Percentiles rank a stretch among this genome's conserved stretches.
These are phyloP conservation scores for Penicillium herquei DNA, from an alignment of 495 filamentous ascomycete species.

Conservation along the genomic window DNA sequence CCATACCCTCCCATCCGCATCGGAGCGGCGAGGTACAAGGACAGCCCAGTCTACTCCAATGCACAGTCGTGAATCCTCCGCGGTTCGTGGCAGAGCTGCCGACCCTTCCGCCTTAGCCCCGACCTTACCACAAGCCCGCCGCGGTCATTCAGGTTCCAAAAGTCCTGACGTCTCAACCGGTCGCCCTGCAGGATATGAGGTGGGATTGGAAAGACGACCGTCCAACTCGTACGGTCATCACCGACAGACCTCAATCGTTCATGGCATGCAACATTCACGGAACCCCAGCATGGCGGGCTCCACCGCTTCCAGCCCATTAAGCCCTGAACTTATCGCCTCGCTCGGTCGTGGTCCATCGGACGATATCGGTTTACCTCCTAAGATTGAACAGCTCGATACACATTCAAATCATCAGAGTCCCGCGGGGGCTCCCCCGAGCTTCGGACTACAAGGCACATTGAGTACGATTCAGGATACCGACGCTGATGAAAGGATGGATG, in stretches of 20 bases:
- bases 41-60: conserved; percentile 52
- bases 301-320: conserved; percentile 73
- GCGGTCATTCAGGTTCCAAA: conserved; percentile 56
- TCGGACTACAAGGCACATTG: conserved; percentile 29
- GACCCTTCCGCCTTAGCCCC: conserved; percentile 40
- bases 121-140: conserved; percentile 42
- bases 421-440: conserved; percentile 19
- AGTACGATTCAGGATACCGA: conserved; percentile 46
- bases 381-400: conserved; percentile 35
- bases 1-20: conserved; percentile 39
- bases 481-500: conserved; percentile 21
- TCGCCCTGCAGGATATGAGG: conserved; percentile 49
- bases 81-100: conserved; percentile 43
- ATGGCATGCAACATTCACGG: conserved; percentile 90
- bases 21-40: conserved; percentile 41
- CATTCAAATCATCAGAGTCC: conserved; percentile 25
- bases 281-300: conserved; percentile 70
- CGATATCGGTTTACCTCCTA: conserved; percentile 20
- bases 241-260: conserved; percentile 90
- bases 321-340: conserved; percentile 79
- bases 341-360: conserved; percentile 44
- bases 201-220: conserved; percentile 64
- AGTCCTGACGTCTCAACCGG: conserved; percentile 45
- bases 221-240: conserved; percentile 82
- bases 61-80: conserved; percentile 46